Conservation (phyloP, 805 yeast species). For the Metschnikowia anglica region DNA sequence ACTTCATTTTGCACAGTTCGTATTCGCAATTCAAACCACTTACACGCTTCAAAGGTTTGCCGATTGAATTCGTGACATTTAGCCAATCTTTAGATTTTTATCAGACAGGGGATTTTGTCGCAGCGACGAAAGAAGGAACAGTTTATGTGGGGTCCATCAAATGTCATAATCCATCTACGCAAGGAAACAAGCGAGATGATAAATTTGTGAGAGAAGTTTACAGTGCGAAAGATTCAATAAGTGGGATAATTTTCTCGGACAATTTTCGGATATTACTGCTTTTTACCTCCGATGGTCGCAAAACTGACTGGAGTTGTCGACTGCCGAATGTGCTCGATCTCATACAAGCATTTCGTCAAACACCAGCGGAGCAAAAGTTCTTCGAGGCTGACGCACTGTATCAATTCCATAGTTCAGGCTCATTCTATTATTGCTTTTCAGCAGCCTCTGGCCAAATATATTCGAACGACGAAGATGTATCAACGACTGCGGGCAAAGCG, state of each 20-base stretch:
- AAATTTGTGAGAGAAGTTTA: conserved; percentile 32
- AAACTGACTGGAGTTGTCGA: conserved; percentile 36
- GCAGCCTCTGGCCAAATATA: conserved; percentile 19
- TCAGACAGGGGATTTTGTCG: conserved; percentile 32
- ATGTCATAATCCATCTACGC: conserved; percentile 27
- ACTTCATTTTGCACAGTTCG: conserved; percentile 46
- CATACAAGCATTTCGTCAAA: conserved; percentile 25
- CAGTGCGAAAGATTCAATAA: conserved; percentile 18
- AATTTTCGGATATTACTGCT: conserved; percentile 26
- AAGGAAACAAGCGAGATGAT: conserved; percentile 37
- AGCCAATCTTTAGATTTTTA: conserved; percentile 5
- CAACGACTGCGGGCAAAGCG: conserved; percentile 20
- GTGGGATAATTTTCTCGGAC: conserved; percentile 24
- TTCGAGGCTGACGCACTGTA: background rate
- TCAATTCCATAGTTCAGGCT: conserved; percentile 1
- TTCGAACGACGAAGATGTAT: conserved; percentile 35
- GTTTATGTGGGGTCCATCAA: conserved; percentile 30
- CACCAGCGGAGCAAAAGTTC: background rate
- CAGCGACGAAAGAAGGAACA: conserved; percentile 31
- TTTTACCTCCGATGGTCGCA: conserved; percentile 16
- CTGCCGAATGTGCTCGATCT: conserved; percentile 32
- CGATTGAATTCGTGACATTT: conserved; percentile 31
- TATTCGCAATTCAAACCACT: conserved; percentile 43
- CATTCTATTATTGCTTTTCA: conserved; percentile 13
- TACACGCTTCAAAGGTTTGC: conserved; percentile 46